Percentiles rank a stretch among this genome's conserved stretches.
Evolutionary conservation across 2,329 filamentous ascomycete species (phyloP).

Genomic region (Fulvia fulva): DNA sequence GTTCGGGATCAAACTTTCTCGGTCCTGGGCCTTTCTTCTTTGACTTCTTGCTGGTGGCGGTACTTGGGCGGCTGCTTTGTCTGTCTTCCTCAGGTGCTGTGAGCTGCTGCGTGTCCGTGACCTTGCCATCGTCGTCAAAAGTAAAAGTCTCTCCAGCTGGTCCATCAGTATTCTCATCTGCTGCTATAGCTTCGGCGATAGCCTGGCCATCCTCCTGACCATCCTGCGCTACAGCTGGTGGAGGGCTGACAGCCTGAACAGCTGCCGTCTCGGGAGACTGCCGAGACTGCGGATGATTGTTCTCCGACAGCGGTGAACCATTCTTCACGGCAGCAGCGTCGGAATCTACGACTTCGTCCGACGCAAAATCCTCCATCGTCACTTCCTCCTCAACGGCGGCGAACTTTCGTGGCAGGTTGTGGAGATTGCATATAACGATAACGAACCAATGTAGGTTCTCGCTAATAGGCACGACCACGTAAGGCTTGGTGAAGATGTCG

Average conservation of each 20-base stretch:
- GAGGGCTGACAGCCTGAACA: not conserved
- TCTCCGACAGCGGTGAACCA: not conserved
- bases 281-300: not conserved
- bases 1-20: conserved; percentile 33
- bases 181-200: not conserved
- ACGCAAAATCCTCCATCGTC: not conserved
- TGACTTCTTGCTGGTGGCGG: conserved; percentile 10
- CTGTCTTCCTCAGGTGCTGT: not conserved
- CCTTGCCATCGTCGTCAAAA: conserved; percentile 16
- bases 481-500: conserved; percentile 81
- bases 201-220: not conserved
- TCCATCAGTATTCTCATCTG: not conserved
- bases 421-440: conserved; percentile 87
- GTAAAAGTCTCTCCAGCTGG: conserved; percentile 1
- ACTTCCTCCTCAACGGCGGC: conserved; percentile 11
- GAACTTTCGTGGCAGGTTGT: conserved; percentile 40
- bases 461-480: conserved; percentile 88
- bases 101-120: not conserved
- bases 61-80: not conserved
- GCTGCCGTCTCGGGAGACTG: not conserved
- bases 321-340: not conserved
- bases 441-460: conserved; percentile 86
- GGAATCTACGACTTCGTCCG: not conserved
- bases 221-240: not conserved
- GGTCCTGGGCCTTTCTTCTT: conserved; percentile 20